Evolutionary conservation across 2,329 filamentous ascomycete genomes (phyloP).

Genomic region (Sporothrix phasma): DNA sequence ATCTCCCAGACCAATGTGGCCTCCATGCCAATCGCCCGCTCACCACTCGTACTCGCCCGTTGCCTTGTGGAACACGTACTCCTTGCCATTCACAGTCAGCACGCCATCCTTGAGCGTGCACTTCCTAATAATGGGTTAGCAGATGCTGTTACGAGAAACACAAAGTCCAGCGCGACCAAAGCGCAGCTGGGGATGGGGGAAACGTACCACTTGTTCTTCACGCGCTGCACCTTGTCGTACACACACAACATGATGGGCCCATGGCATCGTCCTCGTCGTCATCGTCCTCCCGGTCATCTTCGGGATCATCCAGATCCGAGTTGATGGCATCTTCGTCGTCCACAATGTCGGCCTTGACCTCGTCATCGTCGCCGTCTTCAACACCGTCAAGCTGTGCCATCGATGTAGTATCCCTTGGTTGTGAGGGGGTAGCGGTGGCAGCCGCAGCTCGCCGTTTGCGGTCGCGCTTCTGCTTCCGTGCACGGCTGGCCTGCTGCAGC

Average conservation of each 20-base stretch:
- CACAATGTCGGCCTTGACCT: conserved; percentile 49
- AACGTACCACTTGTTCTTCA: conserved; percentile 93
- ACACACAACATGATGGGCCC: conserved; percentile 96
- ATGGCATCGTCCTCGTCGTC: conserved; percentile 79
- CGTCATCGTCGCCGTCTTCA: conserved; percentile 46
- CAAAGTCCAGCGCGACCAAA: conserved; percentile 13
- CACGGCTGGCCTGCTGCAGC: conserved; percentile 42
- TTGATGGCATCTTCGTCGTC: conserved; percentile 95
- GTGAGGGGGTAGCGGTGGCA: neutral
- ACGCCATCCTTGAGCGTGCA: conserved; percentile 96
- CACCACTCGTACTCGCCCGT: conserved; percentile 98
- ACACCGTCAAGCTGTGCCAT: conserved; percentile 47
- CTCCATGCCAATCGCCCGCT: neutral
- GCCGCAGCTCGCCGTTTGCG: conserved; percentile 13
- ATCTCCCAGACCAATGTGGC: neutral
- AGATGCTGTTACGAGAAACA: conserved; percentile 7
- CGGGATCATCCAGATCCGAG: conserved; percentile 90
- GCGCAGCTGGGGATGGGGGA: neutral
- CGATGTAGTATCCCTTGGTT: neutral
- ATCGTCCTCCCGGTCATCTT: conserved; percentile 74
- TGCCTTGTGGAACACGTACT: conserved; percentile 97
- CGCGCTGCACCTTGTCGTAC: conserved; percentile 97
- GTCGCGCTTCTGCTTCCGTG: conserved; percentile 19
- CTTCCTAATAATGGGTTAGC: conserved; percentile 52
- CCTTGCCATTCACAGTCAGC: conserved; percentile 82